Evolutionary conservation across 345 rosid species (phyloP), one percentile per base, ranked within the genome.

Genomic region (Camelina hispida): DNA sequence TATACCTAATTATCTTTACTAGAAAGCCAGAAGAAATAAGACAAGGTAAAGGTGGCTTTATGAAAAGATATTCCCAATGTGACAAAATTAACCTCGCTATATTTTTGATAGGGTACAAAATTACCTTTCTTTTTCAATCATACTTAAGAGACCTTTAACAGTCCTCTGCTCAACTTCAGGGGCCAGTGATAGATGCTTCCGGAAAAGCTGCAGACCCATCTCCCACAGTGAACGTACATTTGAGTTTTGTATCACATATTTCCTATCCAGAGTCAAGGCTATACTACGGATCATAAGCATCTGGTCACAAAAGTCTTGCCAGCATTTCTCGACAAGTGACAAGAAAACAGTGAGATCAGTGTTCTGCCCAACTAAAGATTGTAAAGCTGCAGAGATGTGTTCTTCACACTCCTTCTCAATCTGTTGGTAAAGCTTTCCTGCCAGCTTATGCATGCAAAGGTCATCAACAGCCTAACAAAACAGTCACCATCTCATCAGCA

Each of bases 111-210:
- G 30, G 12, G 74, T 12, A 55, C 54, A 42, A 37, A 68, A 32
- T 71, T 86, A 95, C 98, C 99, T 89, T 83, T 95, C 99, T 60
- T 83, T 89, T 86, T 94, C 97, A 76, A 94, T 91, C 95, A 88
- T 88, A 69, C 91, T 86, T 73, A 94, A 82, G 75, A 94, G 95
- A 66, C 96, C 98, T 7, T 90, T 91, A 67, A 94, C 97, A 71
- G 91, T 91, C 86, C 93, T 88, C 81, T 91, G 96, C 85, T 94
- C 95, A 72, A 94, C 98, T 82, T 91, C 98, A 22, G 84, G 80
- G 70, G 85, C 85, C 71, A 89, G 59, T 68, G 94, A 85, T 79
- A 94, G 96, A 84, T 88, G 89, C 83, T 90, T 93, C 54, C 94
- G 83, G 78, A 92, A 95, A 73, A 95, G 97, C 64, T 89, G 98